phyloP scores from a whole-genome alignment of 2,329 filamentous ascomycete genomes.

The Fusarium cicatricum region DNA sequence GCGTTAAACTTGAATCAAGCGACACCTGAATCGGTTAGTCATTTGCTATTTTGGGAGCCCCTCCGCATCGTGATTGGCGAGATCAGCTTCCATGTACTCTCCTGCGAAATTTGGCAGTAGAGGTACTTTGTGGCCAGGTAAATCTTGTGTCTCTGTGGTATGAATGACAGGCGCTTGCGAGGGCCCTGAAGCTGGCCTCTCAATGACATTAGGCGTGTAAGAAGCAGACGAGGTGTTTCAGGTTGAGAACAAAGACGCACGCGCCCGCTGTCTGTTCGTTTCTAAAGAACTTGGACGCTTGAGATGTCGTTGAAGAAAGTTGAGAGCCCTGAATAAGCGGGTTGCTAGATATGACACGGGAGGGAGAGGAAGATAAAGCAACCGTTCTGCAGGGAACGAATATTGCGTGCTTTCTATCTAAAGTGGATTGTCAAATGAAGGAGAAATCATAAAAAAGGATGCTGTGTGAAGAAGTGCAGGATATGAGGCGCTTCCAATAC shows the following conservation, averaged over 20 bases:
- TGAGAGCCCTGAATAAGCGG: too few species aligned
- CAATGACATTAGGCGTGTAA: slow-evolving; percentile 29
- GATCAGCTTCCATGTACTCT: slow-evolving; percentile 10
- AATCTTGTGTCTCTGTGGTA: not conserved
- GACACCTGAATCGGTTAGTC: slow-evolving; percentile 29
- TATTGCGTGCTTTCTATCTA: too few species aligned
- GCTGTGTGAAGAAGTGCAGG: too few species aligned
- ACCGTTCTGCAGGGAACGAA: too few species aligned
- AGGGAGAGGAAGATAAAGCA: too few species aligned
- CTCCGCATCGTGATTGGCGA: slow-evolving; percentile 20
- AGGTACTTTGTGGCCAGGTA: not conserved
- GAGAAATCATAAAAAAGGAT: too few species aligned
- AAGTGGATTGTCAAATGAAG: too few species aligned
- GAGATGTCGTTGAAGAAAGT: not conserved
- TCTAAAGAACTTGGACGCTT: not conserved
- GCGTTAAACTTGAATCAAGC: slow-evolving; percentile 39
- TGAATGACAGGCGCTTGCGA: slow-evolving; percentile 29
- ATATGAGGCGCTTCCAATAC: too few species aligned
- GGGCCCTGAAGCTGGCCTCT: slow-evolving; percentile 4
- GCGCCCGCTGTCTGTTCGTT: not conserved
- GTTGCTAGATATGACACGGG: too few species aligned
- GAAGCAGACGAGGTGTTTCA: slow-evolving; percentile 37
- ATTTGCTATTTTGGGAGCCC: slow-evolving; percentile 33
- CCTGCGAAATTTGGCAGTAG: slow-evolving; percentile 3
- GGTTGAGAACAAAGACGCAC: slow-evolving; percentile 9